phyloP scores from a whole-genome alignment of 2,329 filamentous ascomycete species.

The Teratosphaeria gauchensis region DNA sequence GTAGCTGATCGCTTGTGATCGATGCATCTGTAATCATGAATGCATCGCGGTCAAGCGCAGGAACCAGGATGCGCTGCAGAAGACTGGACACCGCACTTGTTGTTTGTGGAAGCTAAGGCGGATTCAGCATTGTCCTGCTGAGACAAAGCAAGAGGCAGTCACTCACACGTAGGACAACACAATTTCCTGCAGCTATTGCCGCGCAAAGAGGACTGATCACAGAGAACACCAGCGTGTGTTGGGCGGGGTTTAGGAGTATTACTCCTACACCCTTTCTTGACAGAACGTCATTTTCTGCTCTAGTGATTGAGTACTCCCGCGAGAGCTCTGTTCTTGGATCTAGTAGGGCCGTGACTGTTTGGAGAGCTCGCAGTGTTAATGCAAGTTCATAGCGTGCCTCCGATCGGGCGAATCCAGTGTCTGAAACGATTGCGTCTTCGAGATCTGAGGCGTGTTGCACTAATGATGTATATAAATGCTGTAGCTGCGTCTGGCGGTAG shows the following conservation, averaged over 20 bases:
- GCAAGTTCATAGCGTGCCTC: constrained; percentile 36
- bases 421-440: constrained; percentile 32
- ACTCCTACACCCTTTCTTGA: constrained; percentile 31
- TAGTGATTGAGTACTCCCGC: constrained; percentile 34
- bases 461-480: constrained; percentile 33
- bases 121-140: constrained; percentile 1
- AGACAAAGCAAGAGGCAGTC: neutral
- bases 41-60: constrained; percentile 39
- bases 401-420: constrained; percentile 25
- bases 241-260: constrained; percentile 40
- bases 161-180: constrained; percentile 40
- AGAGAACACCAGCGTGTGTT: constrained; percentile 42
- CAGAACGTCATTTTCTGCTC: constrained; percentile 29
- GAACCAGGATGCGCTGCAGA: constrained; percentile 29
- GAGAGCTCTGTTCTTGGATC: constrained; percentile 30
- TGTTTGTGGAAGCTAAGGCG: constrained; percentile 31
- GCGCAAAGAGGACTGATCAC: constrained; percentile 35
- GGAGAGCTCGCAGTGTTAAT: constrained; percentile 31
- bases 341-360: constrained; percentile 31
- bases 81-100: constrained; percentile 27
- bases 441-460: constrained; percentile 28
- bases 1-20: constrained; percentile 18
- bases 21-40: constrained; percentile 35
- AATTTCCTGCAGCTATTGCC: constrained; percentile 43
- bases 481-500: constrained; percentile 39